Percentiles rank a stretch among this genome's conserved stretches.
Conservation (phyloP, 116 monocot species). For the Thalassia testudinum region DNA sequence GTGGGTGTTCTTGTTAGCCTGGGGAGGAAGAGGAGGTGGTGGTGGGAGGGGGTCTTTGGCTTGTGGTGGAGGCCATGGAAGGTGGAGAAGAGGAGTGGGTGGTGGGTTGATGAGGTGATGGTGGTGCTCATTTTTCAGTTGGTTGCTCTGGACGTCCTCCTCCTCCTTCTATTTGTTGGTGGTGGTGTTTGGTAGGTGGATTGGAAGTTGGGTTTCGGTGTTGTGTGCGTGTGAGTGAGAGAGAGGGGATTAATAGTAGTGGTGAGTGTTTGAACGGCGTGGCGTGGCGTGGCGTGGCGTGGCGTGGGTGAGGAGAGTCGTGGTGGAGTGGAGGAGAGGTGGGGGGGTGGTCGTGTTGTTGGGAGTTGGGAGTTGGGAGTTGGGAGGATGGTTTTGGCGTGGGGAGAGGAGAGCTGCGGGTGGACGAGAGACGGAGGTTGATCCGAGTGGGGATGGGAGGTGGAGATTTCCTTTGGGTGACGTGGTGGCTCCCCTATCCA, state of each 20-base stretch:
- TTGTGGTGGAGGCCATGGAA: slow-evolving; percentile 24
- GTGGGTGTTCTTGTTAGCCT: slow-evolving; percentile 10
- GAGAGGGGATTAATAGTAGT: neutral
- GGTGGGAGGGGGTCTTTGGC: slow-evolving; percentile 2
- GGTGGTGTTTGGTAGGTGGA: too few species aligned
- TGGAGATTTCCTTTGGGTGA: neutral
- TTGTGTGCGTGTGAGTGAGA: neutral
- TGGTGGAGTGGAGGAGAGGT: neutral
- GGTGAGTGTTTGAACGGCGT: neutral
- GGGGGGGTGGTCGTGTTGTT: too few species aligned
- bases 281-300: too few species aligned
- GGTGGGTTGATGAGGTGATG: slow-evolving; percentile 30
- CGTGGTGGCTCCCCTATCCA: neutral
- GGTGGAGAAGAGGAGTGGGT: slow-evolving; percentile 50
- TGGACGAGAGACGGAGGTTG: slow-evolving; percentile 1
- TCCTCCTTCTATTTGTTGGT: too few species aligned
- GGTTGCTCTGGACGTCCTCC: too few species aligned
- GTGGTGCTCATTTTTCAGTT: too few species aligned
- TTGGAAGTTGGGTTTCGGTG: too few species aligned
- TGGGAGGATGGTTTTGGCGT: neutral
- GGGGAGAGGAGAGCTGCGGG: neutral
- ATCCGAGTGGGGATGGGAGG: neutral
- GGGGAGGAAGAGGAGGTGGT: slow-evolving; percentile 13
- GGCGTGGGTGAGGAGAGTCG: too few species aligned
- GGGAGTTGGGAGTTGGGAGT: too few species aligned